A percentile compares a stretch with the other conserved stretches of the same genome.
phyloP scores from a whole-genome alignment of 2,329 filamentous ascomycete genomes.

The Xylaria sp. region DNA sequence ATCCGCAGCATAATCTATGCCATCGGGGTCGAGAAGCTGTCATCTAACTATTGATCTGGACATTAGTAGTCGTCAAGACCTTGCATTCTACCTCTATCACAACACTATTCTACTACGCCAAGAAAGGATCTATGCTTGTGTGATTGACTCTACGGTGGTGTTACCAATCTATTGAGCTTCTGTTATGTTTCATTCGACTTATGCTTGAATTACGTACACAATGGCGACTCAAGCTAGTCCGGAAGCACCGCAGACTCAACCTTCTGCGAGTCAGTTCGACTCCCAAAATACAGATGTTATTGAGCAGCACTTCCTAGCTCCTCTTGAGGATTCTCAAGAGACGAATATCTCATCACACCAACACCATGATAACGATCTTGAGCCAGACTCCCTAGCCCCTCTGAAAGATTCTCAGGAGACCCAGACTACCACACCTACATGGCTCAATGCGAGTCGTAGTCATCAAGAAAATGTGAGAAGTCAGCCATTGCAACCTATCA shows the following conservation, averaged over 20 bases:
- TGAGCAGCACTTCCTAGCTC: constrained; percentile 33
- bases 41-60: neutral
- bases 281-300: constrained; percentile 21
- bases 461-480: constrained; percentile 1
- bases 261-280: neutral
- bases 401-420: constrained; percentile 33
- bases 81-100: neutral
- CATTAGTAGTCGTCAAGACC: neutral
- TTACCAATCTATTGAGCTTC: neutral
- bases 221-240: constrained; percentile 25
- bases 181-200: neutral
- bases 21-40: neutral
- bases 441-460: neutral
- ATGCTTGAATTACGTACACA: neutral
- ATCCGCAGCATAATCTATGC: too few relatives aligned
- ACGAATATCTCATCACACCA: constrained; percentile 11
- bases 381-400: constrained; percentile 29
- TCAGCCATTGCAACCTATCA: neutral
- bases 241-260: neutral
- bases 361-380: constrained; percentile 6
- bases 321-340: constrained; percentile 34
- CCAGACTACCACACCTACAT: neutral
- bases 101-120: too few relatives aligned
- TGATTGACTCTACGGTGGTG: neutral
- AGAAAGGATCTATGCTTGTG: neutral